Percentiles rank a stretch among this genome's conserved stretches.
Evolutionary conservation across 2,329 filamentous ascomycete species (phyloP).

Genomic region (Tympanopsis confertula): DNA sequence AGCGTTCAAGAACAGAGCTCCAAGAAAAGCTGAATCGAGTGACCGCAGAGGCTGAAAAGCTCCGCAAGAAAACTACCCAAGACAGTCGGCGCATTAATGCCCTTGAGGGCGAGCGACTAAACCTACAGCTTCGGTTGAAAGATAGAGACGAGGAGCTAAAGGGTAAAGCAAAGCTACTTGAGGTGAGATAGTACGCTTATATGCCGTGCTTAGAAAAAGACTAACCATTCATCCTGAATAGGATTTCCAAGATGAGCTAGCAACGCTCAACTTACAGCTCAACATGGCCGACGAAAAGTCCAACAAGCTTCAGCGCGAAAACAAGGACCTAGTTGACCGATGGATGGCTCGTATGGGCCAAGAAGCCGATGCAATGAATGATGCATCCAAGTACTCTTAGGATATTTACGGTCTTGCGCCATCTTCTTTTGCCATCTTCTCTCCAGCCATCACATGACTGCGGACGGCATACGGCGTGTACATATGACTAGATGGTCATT

Average conservation of each 20-base stretch:
- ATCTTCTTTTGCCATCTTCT: conserved; percentile 1
- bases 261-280: conserved; percentile 75
- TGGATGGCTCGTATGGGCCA: conserved; percentile 83
- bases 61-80: conserved; percentile 28
- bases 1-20: conserved; percentile 39
- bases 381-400: conserved; percentile 29
- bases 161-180: conserved; percentile 45
- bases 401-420: background rate
- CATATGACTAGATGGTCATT: too few relatives aligned
- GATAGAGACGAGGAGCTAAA: conserved; percentile 49
- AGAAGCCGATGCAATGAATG: conserved; percentile 82
- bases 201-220: background rate
- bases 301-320: conserved; percentile 66
- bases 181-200: conserved; percentile 19
- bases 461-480: too few relatives aligned
- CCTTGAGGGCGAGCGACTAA: conserved; percentile 32
- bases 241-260: conserved; percentile 86
- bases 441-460: too few relatives aligned
- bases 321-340: conserved; percentile 75
- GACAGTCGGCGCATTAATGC: conserved; percentile 31
- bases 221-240: conserved; percentile 14
- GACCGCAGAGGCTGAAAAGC: conserved; percentile 27
- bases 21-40: conserved; percentile 30
- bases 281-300: conserved; percentile 72
- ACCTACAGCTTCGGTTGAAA: conserved; percentile 35